Conservation (phyloP, 2,329 filamentous ascomycete genomes). For the Bipolaris victoriae region DNA sequence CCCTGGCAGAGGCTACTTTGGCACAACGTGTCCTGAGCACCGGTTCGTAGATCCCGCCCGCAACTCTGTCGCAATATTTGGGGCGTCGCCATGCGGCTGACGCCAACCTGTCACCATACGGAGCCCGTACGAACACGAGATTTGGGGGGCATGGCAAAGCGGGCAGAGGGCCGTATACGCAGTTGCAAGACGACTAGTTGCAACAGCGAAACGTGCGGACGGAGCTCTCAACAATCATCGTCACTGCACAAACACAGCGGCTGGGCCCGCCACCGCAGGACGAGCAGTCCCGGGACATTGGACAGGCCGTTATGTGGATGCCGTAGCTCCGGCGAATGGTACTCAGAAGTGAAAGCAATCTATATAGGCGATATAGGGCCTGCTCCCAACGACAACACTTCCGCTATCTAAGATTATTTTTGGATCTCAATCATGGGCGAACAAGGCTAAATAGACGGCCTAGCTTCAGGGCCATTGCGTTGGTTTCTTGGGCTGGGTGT, state of each 20-base stretch:
- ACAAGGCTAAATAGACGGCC: slow-evolving; percentile 39
- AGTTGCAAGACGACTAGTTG: background rate
- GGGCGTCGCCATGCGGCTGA: slow-evolving; percentile 19
- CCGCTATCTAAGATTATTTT: slow-evolving; percentile 40
- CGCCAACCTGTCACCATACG: slow-evolving; percentile 2
- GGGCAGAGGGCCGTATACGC: background rate
- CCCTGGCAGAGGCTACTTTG: slow-evolving; percentile 37
- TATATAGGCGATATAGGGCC: slow-evolving; percentile 34
- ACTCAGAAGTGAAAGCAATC: slow-evolving; percentile 44
- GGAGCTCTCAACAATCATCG: slow-evolving; percentile 8
- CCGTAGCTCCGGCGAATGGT: slow-evolving; percentile 36
- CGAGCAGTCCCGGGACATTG: slow-evolving; percentile 22
- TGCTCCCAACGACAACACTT: slow-evolving; percentile 45
- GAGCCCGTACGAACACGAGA: slow-evolving; percentile 3
- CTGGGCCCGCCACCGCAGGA: slow-evolving; percentile 27
- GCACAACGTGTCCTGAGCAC: slow-evolving; percentile 46
- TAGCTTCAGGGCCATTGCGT: slow-evolving; percentile 26
- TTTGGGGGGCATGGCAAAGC: background rate
- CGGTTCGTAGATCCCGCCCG: slow-evolving; percentile 50
- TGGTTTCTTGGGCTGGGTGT: slow-evolving; percentile 22
- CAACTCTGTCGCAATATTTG: slow-evolving; percentile 24
- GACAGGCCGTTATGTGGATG: slow-evolving; percentile 31
- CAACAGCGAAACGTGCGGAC: background rate
- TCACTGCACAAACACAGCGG: slow-evolving; percentile 23
- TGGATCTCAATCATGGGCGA: slow-evolving; percentile 32